Evolutionary conservation across 371 early-diverging fungal genomes (phyloP), one percentile per base, ranked within the genome.

Genomic region (Quaeritorhiza haematococci): DNA sequence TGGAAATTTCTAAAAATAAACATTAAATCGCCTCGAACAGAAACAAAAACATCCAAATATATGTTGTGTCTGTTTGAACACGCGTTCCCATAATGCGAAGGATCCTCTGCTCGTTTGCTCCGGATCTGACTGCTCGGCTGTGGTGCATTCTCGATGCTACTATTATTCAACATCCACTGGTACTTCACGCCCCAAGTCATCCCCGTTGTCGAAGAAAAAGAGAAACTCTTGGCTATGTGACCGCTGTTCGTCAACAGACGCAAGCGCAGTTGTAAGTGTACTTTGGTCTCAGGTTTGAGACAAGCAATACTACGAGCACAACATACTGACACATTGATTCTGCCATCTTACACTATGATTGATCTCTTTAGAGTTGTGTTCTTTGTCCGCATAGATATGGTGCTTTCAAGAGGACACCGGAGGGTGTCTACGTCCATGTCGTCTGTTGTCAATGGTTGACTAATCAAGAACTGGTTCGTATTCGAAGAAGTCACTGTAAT

Each of bases 181-280:
- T 2, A n/a, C n/a, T n/a, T n/a, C n/a, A n/a, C n/a, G n/a, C n/a
- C n/a, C n/a, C n/a, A n/a, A n/a, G n/a, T n/a, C n/a, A n/a, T n/a
- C n/a, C n/a, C n/a, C n/a, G n/a, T n/a, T n/a, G n/a, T n/a, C n/a
- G n/a, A n/a, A n/a, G n/a, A n/a, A n/a, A n/a, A n/a, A n/a, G n/a
- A n/a, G n/a, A n/a, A n/a, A n/a, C n/a, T n/a, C n/a, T n/a, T 64
- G 59, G 59, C 49, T 55, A 19, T 64, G 64, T 51, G 60, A 64
- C 30, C 49, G 55, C 1, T 64, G 64, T 47, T 3, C 27, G 24
- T 5, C 54, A 3, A 29, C 27, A 2, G 59, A 59, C 27, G 33
- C 60, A 1, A 27, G 30, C 24, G 34, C 49, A 8, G 63, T 47
- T 21, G 58, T 63, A 44, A 51, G 56, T 33, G 2, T 4, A 29